A percentile compares a stretch with the other conserved stretches of the same genome.
phyloP scores from a whole-genome alignment of 805 yeast species.

The Candida nemodendra region DNA sequence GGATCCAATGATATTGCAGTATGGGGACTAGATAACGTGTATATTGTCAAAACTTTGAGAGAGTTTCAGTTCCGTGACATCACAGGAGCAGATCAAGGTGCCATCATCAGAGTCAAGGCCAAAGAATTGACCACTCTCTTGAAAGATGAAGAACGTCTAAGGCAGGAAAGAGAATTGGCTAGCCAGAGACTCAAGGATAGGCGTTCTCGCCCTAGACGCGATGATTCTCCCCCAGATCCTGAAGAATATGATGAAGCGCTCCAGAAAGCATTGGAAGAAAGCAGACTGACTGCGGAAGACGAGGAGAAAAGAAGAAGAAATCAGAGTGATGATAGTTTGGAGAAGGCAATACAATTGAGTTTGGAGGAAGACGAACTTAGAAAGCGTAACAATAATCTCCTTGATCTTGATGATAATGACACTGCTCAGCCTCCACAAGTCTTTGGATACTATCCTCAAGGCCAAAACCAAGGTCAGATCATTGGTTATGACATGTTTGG shows the following conservation, averaged over 20 bases:
- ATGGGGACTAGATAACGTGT: slow-evolving; percentile 89
- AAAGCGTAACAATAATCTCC: slow-evolving; percentile 45
- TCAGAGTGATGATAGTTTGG: slow-evolving; percentile 59
- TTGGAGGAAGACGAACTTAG: slow-evolving; percentile 76
- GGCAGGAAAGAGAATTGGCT: slow-evolving; percentile 58
- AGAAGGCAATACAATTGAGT: slow-evolving; percentile 67
- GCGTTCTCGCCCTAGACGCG: slow-evolving; percentile 34
- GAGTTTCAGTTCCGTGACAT: slow-evolving; percentile 87
- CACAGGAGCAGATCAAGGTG: slow-evolving; percentile 80
- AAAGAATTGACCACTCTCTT: slow-evolving; percentile 80
- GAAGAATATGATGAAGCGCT: slow-evolving; percentile 71
- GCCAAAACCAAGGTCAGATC: slow-evolving; percentile 28
- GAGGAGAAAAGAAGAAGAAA: slow-evolving; percentile 62
- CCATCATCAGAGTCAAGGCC: slow-evolving; percentile 83
- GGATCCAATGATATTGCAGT: slow-evolving; percentile 88
- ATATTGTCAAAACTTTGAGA: slow-evolving; percentile 82
- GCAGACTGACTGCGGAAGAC: slow-evolving; percentile 78
- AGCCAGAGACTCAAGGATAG: slow-evolving; percentile 27
- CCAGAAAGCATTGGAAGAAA: slow-evolving; percentile 76
- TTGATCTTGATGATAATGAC: slow-evolving; percentile 50
- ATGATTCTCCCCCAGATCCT: slow-evolving; percentile 26
- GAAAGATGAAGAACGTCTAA: slow-evolving; percentile 77
- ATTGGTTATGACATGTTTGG: slow-evolving; percentile 61
- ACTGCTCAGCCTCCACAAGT: slow-evolving; percentile 35
- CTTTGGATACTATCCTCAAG: slow-evolving; percentile 30